Evolutionary conservation across 139 green algal species (phyloP).

Genomic region (Chlamydomonas sphaeroides): DNA sequence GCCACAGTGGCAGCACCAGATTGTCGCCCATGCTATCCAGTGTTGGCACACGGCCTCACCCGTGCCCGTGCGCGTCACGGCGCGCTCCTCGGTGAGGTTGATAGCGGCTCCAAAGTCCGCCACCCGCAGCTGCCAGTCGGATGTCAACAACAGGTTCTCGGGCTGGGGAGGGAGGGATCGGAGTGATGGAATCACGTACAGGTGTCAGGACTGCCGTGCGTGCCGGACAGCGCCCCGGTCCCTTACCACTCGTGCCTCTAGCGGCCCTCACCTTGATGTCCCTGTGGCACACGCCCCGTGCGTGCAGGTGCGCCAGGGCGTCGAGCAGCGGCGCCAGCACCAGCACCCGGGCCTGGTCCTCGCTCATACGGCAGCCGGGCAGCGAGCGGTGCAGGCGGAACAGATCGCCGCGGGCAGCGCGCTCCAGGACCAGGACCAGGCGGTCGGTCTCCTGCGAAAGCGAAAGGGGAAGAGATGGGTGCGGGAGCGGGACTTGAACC

Average conservation of each 20-base stretch:
- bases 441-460: not conserved
- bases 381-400: slow-evolving; percentile 1
- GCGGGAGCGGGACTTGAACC: no score
- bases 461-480: no score
- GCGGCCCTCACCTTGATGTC: slow-evolving; percentile 55
- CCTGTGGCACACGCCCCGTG: slow-evolving; percentile 50
- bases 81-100: slow-evolving; percentile 34
- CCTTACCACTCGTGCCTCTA: no score
- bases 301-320: slow-evolving; percentile 50
- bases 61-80: slow-evolving; percentile 54
- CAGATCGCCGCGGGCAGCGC: slow-evolving; percentile 17
- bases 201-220: no score
- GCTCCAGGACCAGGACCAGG: slow-evolving; percentile 25
- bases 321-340: slow-evolving; percentile 42
- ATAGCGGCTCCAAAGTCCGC: slow-evolving; percentile 57
- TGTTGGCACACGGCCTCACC: no score
- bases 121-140: slow-evolving; percentile 1
- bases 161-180: no score
- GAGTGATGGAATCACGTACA: no score
- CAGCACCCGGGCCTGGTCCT: slow-evolving; percentile 21
- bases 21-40: no score
- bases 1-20: no score
- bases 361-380: slow-evolving; percentile 23
- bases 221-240: no score
- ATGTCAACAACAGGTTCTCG: no score